Evolutionary conservation across 129 eudicot genomes (phyloP).

Genomic region (Cynara cardunculus): DNA sequence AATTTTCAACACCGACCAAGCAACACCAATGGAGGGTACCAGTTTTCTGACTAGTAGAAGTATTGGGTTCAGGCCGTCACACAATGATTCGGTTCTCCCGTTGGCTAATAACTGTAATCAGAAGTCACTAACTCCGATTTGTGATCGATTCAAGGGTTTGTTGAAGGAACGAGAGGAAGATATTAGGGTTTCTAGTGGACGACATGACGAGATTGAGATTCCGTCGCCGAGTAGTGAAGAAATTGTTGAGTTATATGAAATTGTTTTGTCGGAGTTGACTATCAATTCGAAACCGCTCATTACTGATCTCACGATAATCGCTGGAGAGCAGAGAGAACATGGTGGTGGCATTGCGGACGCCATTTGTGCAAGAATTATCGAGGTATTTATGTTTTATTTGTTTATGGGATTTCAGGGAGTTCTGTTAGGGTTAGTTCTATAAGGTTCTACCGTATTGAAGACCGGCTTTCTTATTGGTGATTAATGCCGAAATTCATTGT

Average conservation of each 20-base stretch:
- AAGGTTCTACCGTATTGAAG: not conserved
- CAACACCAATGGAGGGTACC: slow-evolving; percentile 25
- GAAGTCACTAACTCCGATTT: slow-evolving; percentile 51
- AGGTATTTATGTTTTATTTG: slow-evolving; percentile 40
- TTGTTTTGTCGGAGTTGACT: slow-evolving; percentile 52
- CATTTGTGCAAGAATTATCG: slow-evolving; percentile 69
- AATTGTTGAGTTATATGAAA: slow-evolving; percentile 59
- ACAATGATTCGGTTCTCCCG: slow-evolving; percentile 30
- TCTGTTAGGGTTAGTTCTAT: not conserved
- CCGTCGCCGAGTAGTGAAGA: slow-evolving; percentile 44
- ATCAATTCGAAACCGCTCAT: slow-evolving; percentile 89
- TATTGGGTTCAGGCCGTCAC: slow-evolving; percentile 33
- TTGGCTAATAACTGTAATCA: slow-evolving; percentile 16
- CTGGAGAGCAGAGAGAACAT: slow-evolving; percentile 79
- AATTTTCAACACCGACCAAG: no score
- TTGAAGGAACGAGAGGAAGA: slow-evolving; percentile 66
- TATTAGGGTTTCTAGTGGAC: slow-evolving; percentile 44
- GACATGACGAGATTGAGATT: slow-evolving; percentile 26
- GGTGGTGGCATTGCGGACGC: slow-evolving; percentile 80
- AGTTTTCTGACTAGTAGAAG: slow-evolving; percentile 35
- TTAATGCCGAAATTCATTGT: not conserved
- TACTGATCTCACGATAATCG: slow-evolving; percentile 87
- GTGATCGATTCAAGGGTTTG: slow-evolving; percentile 61
- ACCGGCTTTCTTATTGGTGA: not conserved
- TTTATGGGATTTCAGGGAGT: not conserved